Base-by-base conservation (phyloP, 305 asterid genomes). In the Fraxinus ornus region DNA sequence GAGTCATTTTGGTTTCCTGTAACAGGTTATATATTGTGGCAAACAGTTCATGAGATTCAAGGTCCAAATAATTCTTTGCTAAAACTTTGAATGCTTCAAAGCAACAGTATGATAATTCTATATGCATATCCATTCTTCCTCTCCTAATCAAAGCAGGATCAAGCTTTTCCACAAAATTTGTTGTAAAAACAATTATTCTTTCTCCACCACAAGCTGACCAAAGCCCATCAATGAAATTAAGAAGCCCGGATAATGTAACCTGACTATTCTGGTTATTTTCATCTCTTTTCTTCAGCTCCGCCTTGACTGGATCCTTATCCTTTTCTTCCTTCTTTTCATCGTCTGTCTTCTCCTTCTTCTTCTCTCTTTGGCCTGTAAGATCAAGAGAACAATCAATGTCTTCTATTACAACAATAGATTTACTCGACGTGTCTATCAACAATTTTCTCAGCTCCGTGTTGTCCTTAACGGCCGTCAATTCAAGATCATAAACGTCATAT, bases 121-220 rank as follows among this genome's bases (percentile, higher is more conserved):
- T 84, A 64, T 90, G 97, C 79, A 78, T 87, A 47, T 92, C 97
- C 97, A 91, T 92, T 62, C 94, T 85, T 30, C 93, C 94, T 28
- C 91, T 83, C 7, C 93, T 57, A 32, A 90, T 89, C 10, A 92
- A 76, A 5, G 96, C 92, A 6, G 91, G 91, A 57, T 91, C 94
- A 0, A 91, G 91, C 79, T 87, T 90, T 84, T 89, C 93, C 44
- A 82, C 76, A 52, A 86, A 88, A 3, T 89, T 86, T 0, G 94
- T 89, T 0, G 92, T 92, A 85, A 91, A 89, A 0, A 91, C 85
- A 2, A 91, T 88, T 55, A 91, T 84, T 39, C 91, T 86, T 76
- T 89, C 91, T 0, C 87, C 88, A 6, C 90, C 93, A 75, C 93
- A 87, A 10, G 91, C 89, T 0, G 95, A 91, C 95, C 95, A 91